phyloP scores from a whole-genome alignment of 768 basidiomycete species.

The Gyrodon lividus region DNA sequence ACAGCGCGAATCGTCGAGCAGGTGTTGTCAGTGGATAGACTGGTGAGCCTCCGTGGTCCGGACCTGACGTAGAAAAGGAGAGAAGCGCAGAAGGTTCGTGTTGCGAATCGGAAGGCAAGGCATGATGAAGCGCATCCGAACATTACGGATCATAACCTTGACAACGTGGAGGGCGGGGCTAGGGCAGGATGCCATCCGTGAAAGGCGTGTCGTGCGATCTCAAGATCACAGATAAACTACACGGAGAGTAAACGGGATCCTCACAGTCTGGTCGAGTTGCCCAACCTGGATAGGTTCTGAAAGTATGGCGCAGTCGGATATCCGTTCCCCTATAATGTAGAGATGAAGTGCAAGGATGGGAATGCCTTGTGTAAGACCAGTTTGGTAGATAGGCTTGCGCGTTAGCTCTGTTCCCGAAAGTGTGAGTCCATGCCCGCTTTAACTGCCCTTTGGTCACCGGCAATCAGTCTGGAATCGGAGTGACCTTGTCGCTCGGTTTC shows the following conservation, averaged over 20 bases:
- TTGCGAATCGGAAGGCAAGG: background rate
- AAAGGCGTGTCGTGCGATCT: background rate
- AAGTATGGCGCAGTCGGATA: background rate
- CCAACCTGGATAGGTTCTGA: background rate
- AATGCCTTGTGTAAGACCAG: background rate
- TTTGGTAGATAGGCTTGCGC: background rate
- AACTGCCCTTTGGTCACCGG: background rate
- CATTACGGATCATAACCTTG: slow-evolving; percentile 1
- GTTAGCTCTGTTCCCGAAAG: background rate
- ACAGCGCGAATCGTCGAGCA: background rate
- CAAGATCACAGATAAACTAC: background rate
- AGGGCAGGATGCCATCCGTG: background rate
- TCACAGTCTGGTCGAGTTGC: background rate
- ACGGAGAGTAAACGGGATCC: background rate
- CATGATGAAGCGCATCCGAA: background rate
- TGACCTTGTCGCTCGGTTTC: background rate
- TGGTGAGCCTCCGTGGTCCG: background rate
- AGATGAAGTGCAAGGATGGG: background rate
- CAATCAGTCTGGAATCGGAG: background rate
- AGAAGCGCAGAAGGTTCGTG: background rate
- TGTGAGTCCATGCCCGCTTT: background rate
- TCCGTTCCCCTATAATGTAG: background rate
- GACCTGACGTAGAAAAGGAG: background rate
- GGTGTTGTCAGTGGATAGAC: background rate
- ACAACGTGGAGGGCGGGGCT: background rate